Conservation (phyloP, 2,329 filamentous ascomycete species). For the Sporothrix humicola region DNA sequence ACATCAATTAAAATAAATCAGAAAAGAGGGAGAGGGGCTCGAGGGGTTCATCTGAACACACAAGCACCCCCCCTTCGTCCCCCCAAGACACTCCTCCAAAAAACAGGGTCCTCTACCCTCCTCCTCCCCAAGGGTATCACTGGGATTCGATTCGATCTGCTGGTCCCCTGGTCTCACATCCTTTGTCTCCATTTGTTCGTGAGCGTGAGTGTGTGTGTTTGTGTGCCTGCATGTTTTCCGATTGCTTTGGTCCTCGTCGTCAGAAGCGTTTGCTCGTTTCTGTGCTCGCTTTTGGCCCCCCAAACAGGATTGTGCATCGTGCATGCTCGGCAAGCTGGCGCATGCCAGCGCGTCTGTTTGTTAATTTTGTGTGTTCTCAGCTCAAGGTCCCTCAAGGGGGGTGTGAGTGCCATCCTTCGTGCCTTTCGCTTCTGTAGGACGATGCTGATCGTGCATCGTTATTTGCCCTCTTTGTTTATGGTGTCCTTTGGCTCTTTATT, state of each 20-base stretch:
- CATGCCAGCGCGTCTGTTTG: background rate
- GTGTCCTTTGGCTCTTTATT: background rate
- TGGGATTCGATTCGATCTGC: background rate
- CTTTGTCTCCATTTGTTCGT: background rate
- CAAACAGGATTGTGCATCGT: background rate
- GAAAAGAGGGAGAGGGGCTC: background rate
- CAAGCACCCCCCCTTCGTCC: too few species aligned
- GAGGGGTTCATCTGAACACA: background rate
- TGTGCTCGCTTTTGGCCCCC: slow-evolving; percentile 8
- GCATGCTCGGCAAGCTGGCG: background rate
- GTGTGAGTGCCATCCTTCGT: slow-evolving; percentile 13
- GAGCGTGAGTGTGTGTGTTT: background rate
- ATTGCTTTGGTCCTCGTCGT: too few species aligned
- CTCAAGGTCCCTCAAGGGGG: too few species aligned
- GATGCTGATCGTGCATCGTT: slow-evolving; percentile 1
- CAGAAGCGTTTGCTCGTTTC: background rate
- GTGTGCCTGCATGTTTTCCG: too few species aligned
- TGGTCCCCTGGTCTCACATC: slow-evolving; percentile 10
- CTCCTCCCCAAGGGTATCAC: background rate
- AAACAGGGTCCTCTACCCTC: background rate
- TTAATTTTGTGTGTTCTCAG: too few species aligned
- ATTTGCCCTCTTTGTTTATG: slow-evolving; percentile 12
- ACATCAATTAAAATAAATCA: too few species aligned
- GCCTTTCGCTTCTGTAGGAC: slow-evolving; percentile 5
- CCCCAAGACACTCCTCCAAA: background rate